Conservation (phyloP, 2,329 filamentous ascomycete species). For the Beauveria australis region DNA sequence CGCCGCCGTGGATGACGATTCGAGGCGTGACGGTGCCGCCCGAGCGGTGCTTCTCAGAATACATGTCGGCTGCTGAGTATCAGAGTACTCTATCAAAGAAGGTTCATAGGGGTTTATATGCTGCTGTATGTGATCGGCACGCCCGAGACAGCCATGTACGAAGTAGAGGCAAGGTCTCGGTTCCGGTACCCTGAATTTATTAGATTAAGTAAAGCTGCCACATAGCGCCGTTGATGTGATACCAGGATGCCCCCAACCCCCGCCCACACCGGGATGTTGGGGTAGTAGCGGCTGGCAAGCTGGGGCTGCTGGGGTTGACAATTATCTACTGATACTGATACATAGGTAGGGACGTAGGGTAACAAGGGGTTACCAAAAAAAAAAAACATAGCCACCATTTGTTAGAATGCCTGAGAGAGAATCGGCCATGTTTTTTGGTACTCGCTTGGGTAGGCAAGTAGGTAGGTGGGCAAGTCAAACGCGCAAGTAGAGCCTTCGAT, state of each 20-base stretch:
- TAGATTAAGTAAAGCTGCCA: constrained; percentile 2
- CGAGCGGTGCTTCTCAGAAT: constrained; percentile 25
- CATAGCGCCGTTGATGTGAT: neutral
- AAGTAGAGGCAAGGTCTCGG: neutral
- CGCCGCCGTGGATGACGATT: constrained; percentile 62
- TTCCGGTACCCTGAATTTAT: constrained; percentile 3
- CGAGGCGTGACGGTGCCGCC: constrained; percentile 37
- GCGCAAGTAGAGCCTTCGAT: neutral
- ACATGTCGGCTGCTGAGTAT: constrained; percentile 24
- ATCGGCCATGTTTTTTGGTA: too few species aligned
- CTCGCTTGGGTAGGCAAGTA: too few species aligned
- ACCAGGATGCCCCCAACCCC: neutral
- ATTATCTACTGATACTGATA: too few species aligned
- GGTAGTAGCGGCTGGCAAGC: neutral
- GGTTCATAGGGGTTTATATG: neutral
- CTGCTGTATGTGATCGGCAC: neutral
- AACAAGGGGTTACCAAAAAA: too few species aligned
- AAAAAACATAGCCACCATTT: too few species aligned
- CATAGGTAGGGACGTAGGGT: too few species aligned
- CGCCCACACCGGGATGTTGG: neutral
- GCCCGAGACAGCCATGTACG: neutral
- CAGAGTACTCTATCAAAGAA: neutral
- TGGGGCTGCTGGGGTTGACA: too few species aligned
- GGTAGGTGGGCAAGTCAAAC: too few species aligned
- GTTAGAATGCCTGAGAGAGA: too few species aligned